Conservation (phyloP, 129 eudicot genomes). For the Sambucus nigra region DNA sequence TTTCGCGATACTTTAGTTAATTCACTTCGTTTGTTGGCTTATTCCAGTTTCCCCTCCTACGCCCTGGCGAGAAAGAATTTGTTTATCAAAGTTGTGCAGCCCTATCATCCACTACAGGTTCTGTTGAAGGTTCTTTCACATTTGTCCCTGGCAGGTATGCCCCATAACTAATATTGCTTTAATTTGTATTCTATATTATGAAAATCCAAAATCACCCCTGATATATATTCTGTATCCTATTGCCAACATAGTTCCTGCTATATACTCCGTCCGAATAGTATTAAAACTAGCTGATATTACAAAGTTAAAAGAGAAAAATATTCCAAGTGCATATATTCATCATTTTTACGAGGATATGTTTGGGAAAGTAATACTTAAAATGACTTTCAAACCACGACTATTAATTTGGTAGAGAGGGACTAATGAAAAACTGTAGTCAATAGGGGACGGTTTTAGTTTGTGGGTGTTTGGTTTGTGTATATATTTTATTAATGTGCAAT, state of each 20-base stretch:
- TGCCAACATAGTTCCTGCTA: no score
- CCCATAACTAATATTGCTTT: background rate
- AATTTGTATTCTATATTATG: background rate
- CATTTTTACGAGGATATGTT: background rate
- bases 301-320: no score
- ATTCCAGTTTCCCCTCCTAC: constrained; percentile 64
- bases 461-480: no score
- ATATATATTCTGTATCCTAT: no score
- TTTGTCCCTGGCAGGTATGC: constrained; percentile 81
- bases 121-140: constrained; percentile 81
- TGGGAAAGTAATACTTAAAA: no score
- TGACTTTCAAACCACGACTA: no score
- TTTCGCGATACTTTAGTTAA: background rate
- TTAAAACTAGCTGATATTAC: no score
- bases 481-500: no score
- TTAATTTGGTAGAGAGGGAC: no score
- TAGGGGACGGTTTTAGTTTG: no score
- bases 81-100: constrained; percentile 66
- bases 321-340: background rate
- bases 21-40: background rate
- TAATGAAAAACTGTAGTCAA: no score
- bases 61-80: constrained; percentile 63
- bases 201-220: background rate
- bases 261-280: no score
- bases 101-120: constrained; percentile 36